Evolutionary conservation across 768 basidiomycete genomes (phyloP).

Genomic region (Lepiota brunneoincarnata): DNA sequence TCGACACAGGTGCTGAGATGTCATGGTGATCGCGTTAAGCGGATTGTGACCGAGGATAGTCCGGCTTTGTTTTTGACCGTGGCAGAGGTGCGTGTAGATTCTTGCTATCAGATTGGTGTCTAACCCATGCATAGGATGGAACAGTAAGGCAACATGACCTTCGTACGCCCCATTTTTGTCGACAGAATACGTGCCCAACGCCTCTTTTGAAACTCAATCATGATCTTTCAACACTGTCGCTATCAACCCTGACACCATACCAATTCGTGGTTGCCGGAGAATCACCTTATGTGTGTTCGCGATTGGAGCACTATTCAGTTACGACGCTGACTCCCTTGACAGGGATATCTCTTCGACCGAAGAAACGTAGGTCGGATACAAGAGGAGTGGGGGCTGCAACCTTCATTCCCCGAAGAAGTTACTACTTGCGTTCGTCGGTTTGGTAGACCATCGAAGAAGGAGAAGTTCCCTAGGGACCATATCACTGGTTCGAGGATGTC

Average conservation of each 20-base stretch:
- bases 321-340: conserved; percentile 3
- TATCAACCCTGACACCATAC: conserved; percentile 78
- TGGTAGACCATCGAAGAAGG: conserved; percentile 44
- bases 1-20: conserved; percentile 61
- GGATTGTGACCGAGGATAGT: conserved; percentile 76
- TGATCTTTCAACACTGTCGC: conserved; percentile 68
- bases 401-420: conserved; percentile 39
- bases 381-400: conserved; percentile 69
- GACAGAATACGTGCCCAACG: conserved; percentile 54
- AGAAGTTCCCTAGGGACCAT: conserved; percentile 44
- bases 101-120: conserved; percentile 8
- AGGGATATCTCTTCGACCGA: conserved; percentile 85
- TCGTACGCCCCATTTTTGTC: conserved; percentile 66
- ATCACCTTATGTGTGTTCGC: conserved; percentile 61
- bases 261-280: conserved; percentile 86
- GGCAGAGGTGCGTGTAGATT: conserved; percentile 53
- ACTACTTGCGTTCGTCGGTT: conserved; percentile 84
- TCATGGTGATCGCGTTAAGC: conserved; percentile 71
- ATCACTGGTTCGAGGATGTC: conserved; percentile 79
- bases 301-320: not conserved
- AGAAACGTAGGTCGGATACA: conserved; percentile 60
- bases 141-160: conserved; percentile 87
- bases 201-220: conserved; percentile 66
- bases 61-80: conserved; percentile 76
- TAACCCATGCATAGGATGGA: conserved; percentile 57